Percentiles rank a stretch among this genome's conserved stretches.
Conservation (phyloP, 495 filamentous ascomycete species). For the Xylaria venustula region DNA sequence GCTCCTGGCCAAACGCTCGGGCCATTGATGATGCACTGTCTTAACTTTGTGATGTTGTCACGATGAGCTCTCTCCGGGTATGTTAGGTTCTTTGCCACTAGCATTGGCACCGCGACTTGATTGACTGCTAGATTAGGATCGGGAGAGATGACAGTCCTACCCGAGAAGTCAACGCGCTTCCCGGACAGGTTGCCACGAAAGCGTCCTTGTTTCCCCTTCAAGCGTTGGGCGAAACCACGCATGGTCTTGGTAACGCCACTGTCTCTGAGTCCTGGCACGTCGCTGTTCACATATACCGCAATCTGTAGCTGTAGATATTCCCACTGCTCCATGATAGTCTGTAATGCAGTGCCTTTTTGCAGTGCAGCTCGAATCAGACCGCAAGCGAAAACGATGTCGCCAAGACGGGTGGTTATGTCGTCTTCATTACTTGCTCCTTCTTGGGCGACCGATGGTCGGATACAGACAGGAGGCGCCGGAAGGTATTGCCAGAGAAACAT, state of each 20-base stretch:
- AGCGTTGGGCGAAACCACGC: slow-evolving; percentile 87
- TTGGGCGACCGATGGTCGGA: slow-evolving; percentile 89
- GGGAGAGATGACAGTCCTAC: slow-evolving; percentile 93
- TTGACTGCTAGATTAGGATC: slow-evolving; percentile 94
- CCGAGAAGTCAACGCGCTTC: slow-evolving; percentile 98
- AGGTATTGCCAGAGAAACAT: slow-evolving; percentile 98
- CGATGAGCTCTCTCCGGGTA: slow-evolving; percentile 85
- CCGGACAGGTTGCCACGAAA: slow-evolving; percentile 96
- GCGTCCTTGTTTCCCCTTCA: slow-evolving; percentile 96
- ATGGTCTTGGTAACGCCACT: slow-evolving; percentile 72
- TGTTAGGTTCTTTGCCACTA: slow-evolving; percentile 91
- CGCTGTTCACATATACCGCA: slow-evolving; percentile 96
- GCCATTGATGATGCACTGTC: slow-evolving; percentile 68
- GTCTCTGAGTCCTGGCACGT: slow-evolving; percentile 85
- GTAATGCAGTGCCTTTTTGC: slow-evolving; percentile 74
- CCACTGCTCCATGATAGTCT: slow-evolving; percentile 97
- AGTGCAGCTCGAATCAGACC: slow-evolving; percentile 76
- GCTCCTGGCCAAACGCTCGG: slow-evolving; percentile 80
- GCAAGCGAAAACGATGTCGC: slow-evolving; percentile 90
- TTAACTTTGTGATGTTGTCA: slow-evolving; percentile 81
- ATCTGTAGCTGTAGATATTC: slow-evolving; percentile 93
- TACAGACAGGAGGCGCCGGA: slow-evolving; percentile 88
- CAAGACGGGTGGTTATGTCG: slow-evolving; percentile 90
- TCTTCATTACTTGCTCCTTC: slow-evolving; percentile 92
- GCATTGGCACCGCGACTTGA: slow-evolving; percentile 84